Percentiles rank a stretch among this genome's conserved stretches.
phyloP scores from a whole-genome alignment of 176 grass and related monocot genomes.

The Eleusine indica region DNA sequence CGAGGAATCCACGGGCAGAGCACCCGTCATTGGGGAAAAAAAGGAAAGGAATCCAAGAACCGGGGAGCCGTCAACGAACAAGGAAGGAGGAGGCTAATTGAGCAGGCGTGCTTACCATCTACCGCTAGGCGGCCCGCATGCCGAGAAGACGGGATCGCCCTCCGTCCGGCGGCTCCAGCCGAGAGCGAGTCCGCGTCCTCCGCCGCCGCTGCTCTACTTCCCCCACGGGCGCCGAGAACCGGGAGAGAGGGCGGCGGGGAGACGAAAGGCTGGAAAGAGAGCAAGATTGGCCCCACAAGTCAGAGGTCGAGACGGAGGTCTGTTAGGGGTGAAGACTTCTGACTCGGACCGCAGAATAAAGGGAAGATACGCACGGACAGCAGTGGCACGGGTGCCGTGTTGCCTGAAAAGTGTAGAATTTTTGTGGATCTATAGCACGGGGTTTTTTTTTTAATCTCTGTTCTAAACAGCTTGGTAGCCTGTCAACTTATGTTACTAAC shows the following conservation, averaged over 20 bases:
- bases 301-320: neutral
- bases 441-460: neutral
- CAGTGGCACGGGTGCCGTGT: neutral
- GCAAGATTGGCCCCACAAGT: neutral
- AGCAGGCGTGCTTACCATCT: neutral
- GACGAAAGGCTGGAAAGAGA: neutral
- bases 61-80: neutral
- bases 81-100: neutral
- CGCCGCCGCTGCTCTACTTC: neutral
- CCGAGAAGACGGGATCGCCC: neutral
- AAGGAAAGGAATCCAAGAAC: neutral
- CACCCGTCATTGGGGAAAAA: neutral
- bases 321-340: neutral
- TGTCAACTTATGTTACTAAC: neutral
- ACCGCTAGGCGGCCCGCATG: neutral
- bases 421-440: neutral
- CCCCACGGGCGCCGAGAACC: neutral
- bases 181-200: neutral
- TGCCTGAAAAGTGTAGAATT: neutral
- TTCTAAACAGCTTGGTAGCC: neutral
- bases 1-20: neutral
- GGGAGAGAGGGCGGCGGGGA: neutral
- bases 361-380: neutral
- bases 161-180: neutral
- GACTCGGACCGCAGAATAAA: neutral